Evolutionary conservation across 2,329 filamentous ascomycete genomes (phyloP).

Genomic region (Dactylella cylindrospora): DNA sequence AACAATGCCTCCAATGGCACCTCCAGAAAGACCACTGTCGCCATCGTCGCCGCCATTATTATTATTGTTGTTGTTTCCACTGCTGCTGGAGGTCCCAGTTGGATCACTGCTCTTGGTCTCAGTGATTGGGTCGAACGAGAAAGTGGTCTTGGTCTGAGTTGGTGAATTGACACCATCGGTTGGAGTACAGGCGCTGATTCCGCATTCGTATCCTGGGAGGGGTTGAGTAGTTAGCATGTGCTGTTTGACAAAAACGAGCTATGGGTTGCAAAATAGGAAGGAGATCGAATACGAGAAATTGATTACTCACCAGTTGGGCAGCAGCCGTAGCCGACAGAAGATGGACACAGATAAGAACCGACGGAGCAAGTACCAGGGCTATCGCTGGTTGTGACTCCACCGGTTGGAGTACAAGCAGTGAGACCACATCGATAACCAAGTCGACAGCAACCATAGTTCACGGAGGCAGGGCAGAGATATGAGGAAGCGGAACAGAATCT

Average conservation of each 20-base stretch:
- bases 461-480: conserved; percentile 24
- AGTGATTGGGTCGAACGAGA: conserved; percentile 30
- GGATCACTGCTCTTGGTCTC: too few species aligned
- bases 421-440: conserved; percentile 24
- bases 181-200: not conserved
- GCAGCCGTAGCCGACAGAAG: too few species aligned
- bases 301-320: too few species aligned
- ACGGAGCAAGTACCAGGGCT: not conserved
- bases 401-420: conserved; percentile 24
- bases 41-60: not conserved
- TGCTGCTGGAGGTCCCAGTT: conserved; percentile 9
- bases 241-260: too few species aligned
- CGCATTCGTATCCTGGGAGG: too few species aligned
- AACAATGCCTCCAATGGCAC: conserved; percentile 37
- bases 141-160: conserved; percentile 1
- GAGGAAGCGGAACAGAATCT: conserved; percentile 30
- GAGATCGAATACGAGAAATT: too few species aligned
- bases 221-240: too few species aligned
- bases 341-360: too few species aligned
- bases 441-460: conserved; percentile 28
- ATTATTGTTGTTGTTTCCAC: not conserved
- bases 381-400: not conserved
- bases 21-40: conserved; percentile 25
- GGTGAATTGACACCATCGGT: not conserved
- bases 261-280: too few species aligned